Conservation (phyloP, 805 yeast genomes). For the Saturnispora mendoncae region DNA sequence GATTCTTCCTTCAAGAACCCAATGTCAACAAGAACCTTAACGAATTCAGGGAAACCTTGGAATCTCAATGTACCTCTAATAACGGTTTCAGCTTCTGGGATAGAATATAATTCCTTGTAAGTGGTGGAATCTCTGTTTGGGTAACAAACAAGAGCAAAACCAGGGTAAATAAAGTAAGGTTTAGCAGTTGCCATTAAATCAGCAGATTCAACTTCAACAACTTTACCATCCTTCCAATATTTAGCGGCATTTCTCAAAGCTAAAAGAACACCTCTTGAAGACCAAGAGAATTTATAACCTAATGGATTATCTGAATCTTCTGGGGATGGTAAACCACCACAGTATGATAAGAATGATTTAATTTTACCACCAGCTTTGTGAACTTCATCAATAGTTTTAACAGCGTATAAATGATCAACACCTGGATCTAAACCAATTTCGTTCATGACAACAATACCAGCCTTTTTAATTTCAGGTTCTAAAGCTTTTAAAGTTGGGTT, state of each 20-base stretch:
- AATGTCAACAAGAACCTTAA: constrained; percentile 87
- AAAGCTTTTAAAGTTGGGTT: constrained; percentile 83
- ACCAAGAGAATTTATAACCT: constrained; percentile 99
- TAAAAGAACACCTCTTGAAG: constrained; percentile 93
- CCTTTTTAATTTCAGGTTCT: constrained; percentile 80
- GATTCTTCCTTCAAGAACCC: constrained; percentile 83
- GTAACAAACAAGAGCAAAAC: constrained; percentile 87
- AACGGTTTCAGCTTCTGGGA: constrained; percentile 96
- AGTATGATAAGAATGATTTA: constrained; percentile 88
- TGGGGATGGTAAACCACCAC: constrained; percentile 99
- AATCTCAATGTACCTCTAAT: constrained; percentile 95
- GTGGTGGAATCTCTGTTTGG: constrained; percentile 98
- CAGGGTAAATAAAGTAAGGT: constrained; percentile 94
- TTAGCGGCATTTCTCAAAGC: constrained; percentile 92
- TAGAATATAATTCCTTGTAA: constrained; percentile 82
- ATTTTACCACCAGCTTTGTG: constrained; percentile 87
- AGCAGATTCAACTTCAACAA: constrained; percentile 73
- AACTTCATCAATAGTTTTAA: constrained; percentile 95
- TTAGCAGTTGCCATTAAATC: constrained; percentile 92
- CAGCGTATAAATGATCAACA: constrained; percentile 96
- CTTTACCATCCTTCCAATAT: constrained; percentile 78
- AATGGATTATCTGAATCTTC: constrained; percentile 96
- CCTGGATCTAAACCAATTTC: constrained; percentile 99
- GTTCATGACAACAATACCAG: constrained; percentile 96
- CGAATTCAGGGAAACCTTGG: constrained; percentile 98